Conservation (phyloP, 495 filamentous ascomycete genomes). For the Penicillium maclennaniae region DNA sequence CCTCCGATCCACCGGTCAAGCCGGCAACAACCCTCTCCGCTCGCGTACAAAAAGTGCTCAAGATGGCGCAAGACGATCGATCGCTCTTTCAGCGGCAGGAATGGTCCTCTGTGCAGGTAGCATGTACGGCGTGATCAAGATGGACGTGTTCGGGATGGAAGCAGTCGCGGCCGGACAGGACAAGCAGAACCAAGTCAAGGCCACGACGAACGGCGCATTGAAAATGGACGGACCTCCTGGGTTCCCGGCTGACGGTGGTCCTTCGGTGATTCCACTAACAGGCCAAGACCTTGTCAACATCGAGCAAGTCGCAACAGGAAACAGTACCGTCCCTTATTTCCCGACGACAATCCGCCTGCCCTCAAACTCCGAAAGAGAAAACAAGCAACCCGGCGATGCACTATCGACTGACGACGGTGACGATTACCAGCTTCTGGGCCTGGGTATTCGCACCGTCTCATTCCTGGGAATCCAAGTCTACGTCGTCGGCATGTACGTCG, state of each 20-base stretch:
- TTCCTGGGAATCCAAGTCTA: slow-evolving; percentile 93
- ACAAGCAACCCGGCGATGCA: slow-evolving; percentile 39
- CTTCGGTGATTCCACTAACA: slow-evolving; percentile 39
- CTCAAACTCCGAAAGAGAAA: slow-evolving; percentile 30
- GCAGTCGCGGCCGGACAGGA: slow-evolving; percentile 4
- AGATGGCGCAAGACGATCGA: slow-evolving; percentile 29
- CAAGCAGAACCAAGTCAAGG: slow-evolving; percentile 6
- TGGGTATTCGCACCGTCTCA: slow-evolving; percentile 83
- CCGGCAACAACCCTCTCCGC: slow-evolving; percentile 29
- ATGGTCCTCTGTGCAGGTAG: slow-evolving; percentile 32
- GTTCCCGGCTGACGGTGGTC: slow-evolving; percentile 30
- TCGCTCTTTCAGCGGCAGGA: slow-evolving; percentile 34
- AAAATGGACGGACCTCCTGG: slow-evolving; percentile 40
- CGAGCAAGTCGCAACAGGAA: slow-evolving; percentile 76
- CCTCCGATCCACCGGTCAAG: slow-evolving; percentile 25
- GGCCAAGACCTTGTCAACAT: slow-evolving; percentile 48
- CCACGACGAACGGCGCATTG: slow-evolving; percentile 18
- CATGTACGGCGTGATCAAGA: slow-evolving; percentile 39
- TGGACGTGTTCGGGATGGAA: slow-evolving; percentile 38
- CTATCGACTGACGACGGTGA: slow-evolving; percentile 34
- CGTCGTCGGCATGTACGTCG: slow-evolving; percentile 86
- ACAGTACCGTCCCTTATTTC: slow-evolving; percentile 75
- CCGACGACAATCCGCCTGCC: slow-evolving; percentile 67
- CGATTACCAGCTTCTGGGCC: slow-evolving; percentile 82
- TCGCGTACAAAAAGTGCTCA: slow-evolving; percentile 16